Base-by-base conservation (phyloP, 139 green algal species). In the Ettlia oleoabundans region DNA sequence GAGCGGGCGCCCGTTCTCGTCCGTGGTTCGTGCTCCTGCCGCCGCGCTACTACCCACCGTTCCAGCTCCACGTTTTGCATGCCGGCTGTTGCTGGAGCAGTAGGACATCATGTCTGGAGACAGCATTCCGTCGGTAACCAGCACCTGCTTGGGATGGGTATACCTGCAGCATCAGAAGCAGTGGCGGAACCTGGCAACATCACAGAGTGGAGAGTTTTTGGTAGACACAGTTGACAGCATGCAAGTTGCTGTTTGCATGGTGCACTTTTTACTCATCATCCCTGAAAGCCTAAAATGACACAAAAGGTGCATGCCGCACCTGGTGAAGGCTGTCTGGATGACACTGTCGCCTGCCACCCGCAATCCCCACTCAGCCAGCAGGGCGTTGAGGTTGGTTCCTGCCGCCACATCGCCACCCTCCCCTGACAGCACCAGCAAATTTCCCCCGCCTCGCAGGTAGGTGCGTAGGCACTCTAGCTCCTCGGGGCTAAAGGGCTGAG, bases 131-230 rank as follows among this genome's bases (percentile, higher is more conserved):
- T 97, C 94, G 0, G 73, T 80, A 53, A 98, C 92, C 24, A 96
- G 89, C 2, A 92, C 92, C 78, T 96, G 88, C 84, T 96, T 96
- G 22, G 94, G 94, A 84, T 98, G 94, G 42, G 92, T 67, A 89
- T 97, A 98, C 85, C 95, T 96, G 86, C 32, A 64, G n/a, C 1
- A 19, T n/a, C 6, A 40, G 61, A 52, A 61, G 28, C 18, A 55
- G 6, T n/a, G 18, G 35, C 26, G 24, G 7, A 1, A 63, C 2
- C 37, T 42, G 18, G 32, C 24, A 93, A 77, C 33, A 55, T 61
- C 71, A 42, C 21, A 43, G n/a, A 26, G 61, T 40, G 88, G 77
- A 93, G 89, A 35, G 90, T 88, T 24, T 86, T 92, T 58, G 89
- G 82, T 35, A 28, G 51, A 35, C 28, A 28, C 28, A 2, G 26